A percentile compares a stretch with the other conserved stretches of the same genome.
Conservation (phyloP, 306 rosid genomes). For the Rubus idaeus region DNA sequence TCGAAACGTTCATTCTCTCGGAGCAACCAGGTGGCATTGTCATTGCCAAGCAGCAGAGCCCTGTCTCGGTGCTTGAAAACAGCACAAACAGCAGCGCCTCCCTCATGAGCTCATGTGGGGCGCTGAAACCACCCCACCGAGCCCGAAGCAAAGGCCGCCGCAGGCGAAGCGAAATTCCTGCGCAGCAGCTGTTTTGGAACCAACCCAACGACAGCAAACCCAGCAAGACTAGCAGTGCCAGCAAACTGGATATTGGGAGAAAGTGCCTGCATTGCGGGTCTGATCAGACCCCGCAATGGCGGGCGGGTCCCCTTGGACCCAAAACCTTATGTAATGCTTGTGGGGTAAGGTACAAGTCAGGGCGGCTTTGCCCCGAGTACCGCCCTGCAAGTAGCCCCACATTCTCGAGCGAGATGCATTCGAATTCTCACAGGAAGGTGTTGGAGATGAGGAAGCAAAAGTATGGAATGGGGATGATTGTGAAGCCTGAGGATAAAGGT, state of each 20-base stretch:
- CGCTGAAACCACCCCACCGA: constrained; percentile 56
- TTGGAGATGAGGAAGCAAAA: constrained; percentile 73
- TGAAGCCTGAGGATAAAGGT: constrained; percentile 46
- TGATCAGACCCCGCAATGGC: constrained; percentile 77
- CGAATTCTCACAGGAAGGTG: constrained; percentile 78
- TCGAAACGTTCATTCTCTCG: constrained; percentile 1
- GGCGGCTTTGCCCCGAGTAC: constrained; percentile 78
- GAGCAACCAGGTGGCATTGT: neutral
- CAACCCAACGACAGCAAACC: constrained; percentile 23
- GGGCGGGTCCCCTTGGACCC: constrained; percentile 73
- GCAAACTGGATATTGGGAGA: constrained; percentile 42
- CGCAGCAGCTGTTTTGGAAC: constrained; percentile 36
- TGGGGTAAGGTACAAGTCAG: constrained; percentile 77
- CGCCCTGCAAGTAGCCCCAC: constrained; percentile 82
- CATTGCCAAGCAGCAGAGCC: constrained; percentile 5
- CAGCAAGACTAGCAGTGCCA: constrained; percentile 7
- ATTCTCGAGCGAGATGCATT: constrained; percentile 55
- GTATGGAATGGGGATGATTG: constrained; percentile 31
- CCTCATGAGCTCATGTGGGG: constrained; percentile 15
- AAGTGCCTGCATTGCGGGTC: constrained; percentile 76
- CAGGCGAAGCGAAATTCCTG: constrained; percentile 26
- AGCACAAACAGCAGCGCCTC: constrained; percentile 11
- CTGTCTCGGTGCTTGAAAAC: constrained; percentile 4
- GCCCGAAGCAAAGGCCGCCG: constrained; percentile 58
- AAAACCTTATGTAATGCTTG: constrained; percentile 88